Conservation (phyloP, 805 yeast species). For the Saccharomyces mikatae region DNA sequence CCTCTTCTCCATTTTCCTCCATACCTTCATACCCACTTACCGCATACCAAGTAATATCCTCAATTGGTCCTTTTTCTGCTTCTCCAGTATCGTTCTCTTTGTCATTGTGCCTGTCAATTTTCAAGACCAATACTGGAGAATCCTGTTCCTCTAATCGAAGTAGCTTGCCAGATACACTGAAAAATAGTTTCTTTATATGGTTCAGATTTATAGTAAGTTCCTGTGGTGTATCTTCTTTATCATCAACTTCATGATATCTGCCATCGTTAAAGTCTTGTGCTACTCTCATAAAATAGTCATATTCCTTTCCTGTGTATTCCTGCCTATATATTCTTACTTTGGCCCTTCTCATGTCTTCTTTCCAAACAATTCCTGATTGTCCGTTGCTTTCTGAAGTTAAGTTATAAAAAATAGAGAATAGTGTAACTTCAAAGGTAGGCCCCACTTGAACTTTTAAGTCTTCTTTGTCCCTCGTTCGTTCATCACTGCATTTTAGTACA, state of each 20-base stretch:
- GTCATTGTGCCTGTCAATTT: constrained; percentile 29
- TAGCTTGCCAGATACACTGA: constrained; percentile 61
- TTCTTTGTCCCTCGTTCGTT: background rate
- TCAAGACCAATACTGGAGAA: constrained; percentile 61
- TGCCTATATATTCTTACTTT: constrained; percentile 35
- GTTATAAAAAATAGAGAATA: constrained; percentile 57
- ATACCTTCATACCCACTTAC: constrained; percentile 37
- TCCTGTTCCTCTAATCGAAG: constrained; percentile 53
- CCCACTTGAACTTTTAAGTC: constrained; percentile 40
- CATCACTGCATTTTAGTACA: constrained; percentile 1
- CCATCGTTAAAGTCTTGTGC: constrained; percentile 60
- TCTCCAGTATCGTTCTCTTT: constrained; percentile 19
- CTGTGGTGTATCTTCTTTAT: constrained; percentile 34
- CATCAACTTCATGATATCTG: constrained; percentile 57
- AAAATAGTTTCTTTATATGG: constrained; percentile 46
- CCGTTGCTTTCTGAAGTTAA: constrained; percentile 32
- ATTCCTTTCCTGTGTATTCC: constrained; percentile 15
- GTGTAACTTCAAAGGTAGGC: constrained; percentile 47
- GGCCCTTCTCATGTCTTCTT: constrained; percentile 59
- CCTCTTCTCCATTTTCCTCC: constrained; percentile 20
- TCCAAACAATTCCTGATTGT: constrained; percentile 51
- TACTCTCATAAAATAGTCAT: constrained; percentile 39
- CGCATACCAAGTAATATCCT: constrained; percentile 42
- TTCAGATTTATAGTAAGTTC: constrained; percentile 32
- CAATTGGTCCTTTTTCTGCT: background rate